These are phyloP conservation scores for Tinospora cordifolia DNA, from an alignment of 164 flowering plant genomes.

Conservation along the genomic window DNA sequence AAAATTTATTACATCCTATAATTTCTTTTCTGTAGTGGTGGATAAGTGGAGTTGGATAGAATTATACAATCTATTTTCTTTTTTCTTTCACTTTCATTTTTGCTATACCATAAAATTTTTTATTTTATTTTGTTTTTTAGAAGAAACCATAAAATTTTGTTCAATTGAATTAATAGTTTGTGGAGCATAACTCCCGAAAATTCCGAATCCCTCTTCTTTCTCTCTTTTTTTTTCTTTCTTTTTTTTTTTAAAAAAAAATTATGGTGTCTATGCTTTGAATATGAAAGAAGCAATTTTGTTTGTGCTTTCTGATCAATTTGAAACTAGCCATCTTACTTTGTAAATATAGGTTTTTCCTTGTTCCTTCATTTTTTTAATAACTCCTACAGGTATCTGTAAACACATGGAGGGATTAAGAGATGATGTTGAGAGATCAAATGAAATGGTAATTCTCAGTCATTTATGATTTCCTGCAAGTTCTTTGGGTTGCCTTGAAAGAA, in stretches of 20 bases:
- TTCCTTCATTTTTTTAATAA: not conserved
- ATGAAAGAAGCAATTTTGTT: not conserved
- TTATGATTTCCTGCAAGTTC: not conserved
- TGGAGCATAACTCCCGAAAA: too few relatives aligned
- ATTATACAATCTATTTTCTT: too few relatives aligned
- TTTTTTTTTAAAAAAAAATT: too few relatives aligned
- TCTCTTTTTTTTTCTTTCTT: not conserved
- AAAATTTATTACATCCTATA: too few relatives aligned
- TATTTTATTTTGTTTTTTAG: too few relatives aligned
- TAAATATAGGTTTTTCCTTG: not conserved
- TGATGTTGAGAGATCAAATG: constrained; percentile 84
- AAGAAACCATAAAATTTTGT: too few relatives aligned
- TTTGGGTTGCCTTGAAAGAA: not conserved
- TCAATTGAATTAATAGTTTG: too few relatives aligned
- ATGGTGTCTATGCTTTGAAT: not conserved
- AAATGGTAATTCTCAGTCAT: constrained; percentile 42
- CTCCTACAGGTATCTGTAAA: constrained; percentile 56
- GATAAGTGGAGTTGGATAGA: too few relatives aligned
- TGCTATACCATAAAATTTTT: too few relatives aligned
- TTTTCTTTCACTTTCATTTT: too few relatives aligned
- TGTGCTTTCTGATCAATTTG: not conserved
- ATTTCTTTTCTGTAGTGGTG: too few relatives aligned
- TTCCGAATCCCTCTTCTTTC: not conserved
- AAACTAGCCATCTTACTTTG: not conserved
- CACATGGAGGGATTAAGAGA: constrained; percentile 68